Percentiles rank a stretch among this genome's conserved stretches.
phyloP scores from a whole-genome alignment of 2,329 filamentous ascomycete genomes.

The Alternaria angustiovoidea region DNA sequence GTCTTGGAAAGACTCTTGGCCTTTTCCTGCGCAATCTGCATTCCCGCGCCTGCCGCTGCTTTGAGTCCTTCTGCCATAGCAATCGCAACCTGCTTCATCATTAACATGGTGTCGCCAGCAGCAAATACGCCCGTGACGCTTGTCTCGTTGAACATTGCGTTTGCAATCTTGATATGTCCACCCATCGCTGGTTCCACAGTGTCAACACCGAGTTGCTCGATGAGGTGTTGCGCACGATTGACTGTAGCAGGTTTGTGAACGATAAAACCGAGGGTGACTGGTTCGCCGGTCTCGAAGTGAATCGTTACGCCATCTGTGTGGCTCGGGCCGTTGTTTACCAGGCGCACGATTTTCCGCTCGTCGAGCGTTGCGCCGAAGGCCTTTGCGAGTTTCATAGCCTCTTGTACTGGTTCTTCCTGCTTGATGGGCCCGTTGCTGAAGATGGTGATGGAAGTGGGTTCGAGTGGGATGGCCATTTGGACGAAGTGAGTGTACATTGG shows the following conservation, averaged over 20 bases:
- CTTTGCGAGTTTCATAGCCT: constrained; percentile 29
- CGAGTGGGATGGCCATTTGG: constrained; percentile 38
- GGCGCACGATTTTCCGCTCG: constrained; percentile 30
- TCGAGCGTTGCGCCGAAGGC: constrained; percentile 38
- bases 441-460: constrained; percentile 34
- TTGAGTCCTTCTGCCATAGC: constrained; percentile 43
- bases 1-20: constrained; percentile 21
- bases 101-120: constrained; percentile 57
- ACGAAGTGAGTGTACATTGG: constrained; percentile 35
- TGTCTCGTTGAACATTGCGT: constrained; percentile 59
- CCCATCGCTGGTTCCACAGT: constrained; percentile 53
- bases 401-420: constrained; percentile 20
- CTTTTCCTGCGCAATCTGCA: constrained; percentile 35
- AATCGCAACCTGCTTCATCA: constrained; percentile 45
- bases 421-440: constrained; percentile 35
- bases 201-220: constrained; percentile 43
- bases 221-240: constrained; percentile 40
- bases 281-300: constrained; percentile 37
- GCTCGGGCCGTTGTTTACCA: constrained; percentile 39
- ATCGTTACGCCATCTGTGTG: constrained; percentile 39
- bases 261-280: constrained; percentile 38
- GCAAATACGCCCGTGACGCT: constrained; percentile 63
- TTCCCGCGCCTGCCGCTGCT: constrained; percentile 35
- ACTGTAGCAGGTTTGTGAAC: constrained; percentile 40
- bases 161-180: constrained; percentile 52